Evolutionary conservation across 2,329 filamentous ascomycete species (phyloP).

Genomic region (Aspergillus sp.): DNA sequence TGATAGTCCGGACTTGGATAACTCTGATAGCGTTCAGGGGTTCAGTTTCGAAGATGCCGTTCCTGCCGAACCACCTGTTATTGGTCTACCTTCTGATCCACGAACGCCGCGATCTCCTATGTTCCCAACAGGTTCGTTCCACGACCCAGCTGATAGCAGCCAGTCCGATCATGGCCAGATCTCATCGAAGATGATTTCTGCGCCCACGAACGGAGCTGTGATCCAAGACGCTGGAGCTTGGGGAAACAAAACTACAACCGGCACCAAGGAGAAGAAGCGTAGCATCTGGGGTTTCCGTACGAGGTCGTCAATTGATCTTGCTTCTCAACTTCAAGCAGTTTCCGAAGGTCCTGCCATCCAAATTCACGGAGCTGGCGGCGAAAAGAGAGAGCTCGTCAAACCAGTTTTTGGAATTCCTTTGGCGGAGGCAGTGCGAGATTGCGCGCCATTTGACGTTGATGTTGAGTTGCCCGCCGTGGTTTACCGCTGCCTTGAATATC

Average conservation of each 20-base stretch:
- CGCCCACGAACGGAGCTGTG: conserved; percentile 76
- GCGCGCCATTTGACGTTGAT: conserved; percentile 68
- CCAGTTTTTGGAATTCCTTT: conserved; percentile 84
- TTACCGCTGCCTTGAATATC: conserved; percentile 91
- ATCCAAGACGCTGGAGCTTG: conserved; percentile 82
- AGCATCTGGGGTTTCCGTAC: conserved; percentile 65
- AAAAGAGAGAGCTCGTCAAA: conserved; percentile 56
- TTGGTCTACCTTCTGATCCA: conserved; percentile 43
- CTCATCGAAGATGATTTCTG: conserved; percentile 67
- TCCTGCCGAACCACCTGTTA: conserved; percentile 57
- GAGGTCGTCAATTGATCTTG: conserved; percentile 69
- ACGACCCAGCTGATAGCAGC: conserved; percentile 28
- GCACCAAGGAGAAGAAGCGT: conserved; percentile 78
- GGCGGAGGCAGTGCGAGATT: conserved; percentile 80
- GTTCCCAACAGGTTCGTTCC: conserved; percentile 27
- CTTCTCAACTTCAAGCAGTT: conserved; percentile 35
- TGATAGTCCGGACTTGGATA: conserved; percentile 41
- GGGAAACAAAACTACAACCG: conserved; percentile 70
- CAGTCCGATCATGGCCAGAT: conserved; percentile 28
- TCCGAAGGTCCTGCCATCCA: conserved; percentile 46
- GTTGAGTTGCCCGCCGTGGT: conserved; percentile 86
- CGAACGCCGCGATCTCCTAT: conserved; percentile 35
- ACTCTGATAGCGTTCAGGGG: conserved; percentile 41
- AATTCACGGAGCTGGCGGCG: conserved; percentile 48
- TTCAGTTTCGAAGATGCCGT: conserved; percentile 59